Percentiles rank a stretch among this genome's conserved stretches.
Evolutionary conservation across 2,329 filamentous ascomycete genomes (phyloP).

Genomic region (Cyclaneusma minus): DNA sequence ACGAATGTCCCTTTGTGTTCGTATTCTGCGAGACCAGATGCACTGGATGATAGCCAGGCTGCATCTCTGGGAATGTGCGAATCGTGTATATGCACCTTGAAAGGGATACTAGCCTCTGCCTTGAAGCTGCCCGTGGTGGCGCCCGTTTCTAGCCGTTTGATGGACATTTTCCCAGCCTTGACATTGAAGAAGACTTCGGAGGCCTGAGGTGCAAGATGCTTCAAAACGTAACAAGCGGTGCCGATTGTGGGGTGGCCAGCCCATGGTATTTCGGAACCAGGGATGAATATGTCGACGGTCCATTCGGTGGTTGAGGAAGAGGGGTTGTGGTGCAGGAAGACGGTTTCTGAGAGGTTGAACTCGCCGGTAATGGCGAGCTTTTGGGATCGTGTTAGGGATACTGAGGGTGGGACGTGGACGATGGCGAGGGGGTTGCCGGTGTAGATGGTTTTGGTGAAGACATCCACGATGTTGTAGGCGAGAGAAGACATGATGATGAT

Average conservation of each 20-base stretch:
- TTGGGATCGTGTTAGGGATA: conserved; percentile 28
- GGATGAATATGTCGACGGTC: conserved; percentile 42
- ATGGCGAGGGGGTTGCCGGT: conserved; percentile 46
- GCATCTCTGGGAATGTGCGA: too few relatives aligned
- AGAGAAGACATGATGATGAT: too few relatives aligned
- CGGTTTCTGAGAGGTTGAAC: conserved; percentile 49
- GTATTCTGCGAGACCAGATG: conserved; percentile 21
- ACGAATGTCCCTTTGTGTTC: conserved; percentile 28
- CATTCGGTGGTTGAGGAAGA: conserved; percentile 17
- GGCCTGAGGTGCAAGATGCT: conserved; percentile 8
- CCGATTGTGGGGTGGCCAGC: conserved; percentile 49
- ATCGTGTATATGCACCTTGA: conserved; percentile 50
- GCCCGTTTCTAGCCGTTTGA: too few relatives aligned
- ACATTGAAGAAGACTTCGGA: too few relatives aligned
- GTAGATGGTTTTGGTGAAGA: conserved; percentile 36
- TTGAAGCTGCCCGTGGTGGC: too few relatives aligned
- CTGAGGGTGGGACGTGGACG: conserved; percentile 30
- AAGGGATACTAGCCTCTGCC: conserved; percentile 48
- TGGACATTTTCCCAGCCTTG: conserved; percentile 19
- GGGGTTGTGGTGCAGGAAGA: conserved; percentile 48
- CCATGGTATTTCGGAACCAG: conserved; percentile 37
- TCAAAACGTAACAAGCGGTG: conserved; percentile 31
- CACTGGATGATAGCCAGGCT: conserved; percentile 17
- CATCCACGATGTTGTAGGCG: conserved; percentile 37
- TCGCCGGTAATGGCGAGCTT: conserved; percentile 45